These are phyloP conservation scores for Cenchrus americanus DNA, from an alignment of 176 grass and related monocot genomes.

Conservation along the genomic window DNA sequence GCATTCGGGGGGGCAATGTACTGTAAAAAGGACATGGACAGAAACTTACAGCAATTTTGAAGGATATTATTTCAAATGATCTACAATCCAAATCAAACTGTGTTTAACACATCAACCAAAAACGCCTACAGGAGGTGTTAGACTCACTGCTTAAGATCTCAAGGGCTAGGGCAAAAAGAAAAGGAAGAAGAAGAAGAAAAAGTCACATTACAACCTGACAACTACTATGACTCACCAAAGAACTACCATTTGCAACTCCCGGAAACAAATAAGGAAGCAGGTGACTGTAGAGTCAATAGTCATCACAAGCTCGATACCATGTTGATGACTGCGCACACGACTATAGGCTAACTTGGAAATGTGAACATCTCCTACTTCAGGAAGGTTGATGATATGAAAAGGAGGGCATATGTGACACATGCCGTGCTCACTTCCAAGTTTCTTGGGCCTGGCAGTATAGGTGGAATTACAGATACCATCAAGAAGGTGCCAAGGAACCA, in stretches of 20 bases:
- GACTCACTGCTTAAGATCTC: background rate
- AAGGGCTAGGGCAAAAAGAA: conserved; percentile 22
- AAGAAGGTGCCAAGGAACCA: conserved; percentile 90
- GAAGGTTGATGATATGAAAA: conserved; percentile 85
- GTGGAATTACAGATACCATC: conserved; percentile 92
- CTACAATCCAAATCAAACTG: conserved; percentile 29
- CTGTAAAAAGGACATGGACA: background rate
- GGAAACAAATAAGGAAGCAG: conserved; percentile 8
- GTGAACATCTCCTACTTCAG: conserved; percentile 63
- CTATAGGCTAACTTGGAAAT: conserved; percentile 30
- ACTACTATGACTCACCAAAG: conserved; percentile 33
- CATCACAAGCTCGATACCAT: conserved; percentile 43
- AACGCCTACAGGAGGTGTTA: conserved; percentile 41
- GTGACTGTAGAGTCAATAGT: conserved; percentile 13
- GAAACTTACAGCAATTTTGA: background rate
- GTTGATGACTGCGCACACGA: conserved; percentile 35
- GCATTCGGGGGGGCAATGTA: background rate
- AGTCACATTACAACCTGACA: conserved; percentile 24
- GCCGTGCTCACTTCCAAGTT: conserved; percentile 94
- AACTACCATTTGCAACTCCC: conserved; percentile 33
- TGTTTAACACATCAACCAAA: conserved; percentile 34
- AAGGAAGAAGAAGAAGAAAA: no score
- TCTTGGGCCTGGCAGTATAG: conserved; percentile 71
- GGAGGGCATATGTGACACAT: conserved; percentile 73
- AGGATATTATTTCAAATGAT: conserved; percentile 16